A percentile compares a stretch with the other conserved stretches of the same genome.
Evolutionary conservation across 495 filamentous ascomycete genomes (phyloP).

Genomic region (Aspergillus sparsus): DNA sequence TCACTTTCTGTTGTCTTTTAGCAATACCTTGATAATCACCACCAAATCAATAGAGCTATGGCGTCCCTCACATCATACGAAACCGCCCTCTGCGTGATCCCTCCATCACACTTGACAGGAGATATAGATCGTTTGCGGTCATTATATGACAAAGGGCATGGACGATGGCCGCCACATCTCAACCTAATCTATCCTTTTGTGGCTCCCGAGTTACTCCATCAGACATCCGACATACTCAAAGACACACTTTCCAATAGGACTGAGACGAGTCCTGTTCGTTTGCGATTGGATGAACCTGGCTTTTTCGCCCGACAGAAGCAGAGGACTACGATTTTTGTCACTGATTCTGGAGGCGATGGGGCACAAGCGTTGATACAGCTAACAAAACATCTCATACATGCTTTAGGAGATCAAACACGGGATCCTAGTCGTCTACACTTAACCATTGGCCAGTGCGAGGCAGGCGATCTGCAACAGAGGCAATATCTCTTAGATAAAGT

Average conservation of each 20-base stretch:
- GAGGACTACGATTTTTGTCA: not conserved
- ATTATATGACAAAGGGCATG: conserved; percentile 8
- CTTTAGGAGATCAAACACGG: not conserved
- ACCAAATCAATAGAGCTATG: no score
- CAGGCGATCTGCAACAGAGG: not conserved
- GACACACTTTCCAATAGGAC: not conserved
- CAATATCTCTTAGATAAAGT: conserved; percentile 6
- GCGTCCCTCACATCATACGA: not conserved
- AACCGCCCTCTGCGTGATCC: conserved; percentile 2
- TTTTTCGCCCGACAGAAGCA: conserved; percentile 2
- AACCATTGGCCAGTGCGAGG: conserved; percentile 2
- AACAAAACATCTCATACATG: not conserved
- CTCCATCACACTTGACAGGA: not conserved
- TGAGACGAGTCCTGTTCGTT: not conserved
- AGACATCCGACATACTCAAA: not conserved
- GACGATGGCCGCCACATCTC: conserved; percentile 7
- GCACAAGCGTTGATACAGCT: not conserved
- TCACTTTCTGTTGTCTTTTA: no score
- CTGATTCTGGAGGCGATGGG: not conserved
- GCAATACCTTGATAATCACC: no score
- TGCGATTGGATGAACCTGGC: conserved; percentile 1
- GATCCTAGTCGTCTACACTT: not conserved
- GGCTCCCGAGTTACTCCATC: not conserved
- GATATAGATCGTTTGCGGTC: not conserved
- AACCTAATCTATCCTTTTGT: conserved; percentile 11